Percentiles rank a stretch among this genome's conserved stretches.
phyloP scores from a whole-genome alignment of 257 asterid species.

The Plantago major region DNA sequence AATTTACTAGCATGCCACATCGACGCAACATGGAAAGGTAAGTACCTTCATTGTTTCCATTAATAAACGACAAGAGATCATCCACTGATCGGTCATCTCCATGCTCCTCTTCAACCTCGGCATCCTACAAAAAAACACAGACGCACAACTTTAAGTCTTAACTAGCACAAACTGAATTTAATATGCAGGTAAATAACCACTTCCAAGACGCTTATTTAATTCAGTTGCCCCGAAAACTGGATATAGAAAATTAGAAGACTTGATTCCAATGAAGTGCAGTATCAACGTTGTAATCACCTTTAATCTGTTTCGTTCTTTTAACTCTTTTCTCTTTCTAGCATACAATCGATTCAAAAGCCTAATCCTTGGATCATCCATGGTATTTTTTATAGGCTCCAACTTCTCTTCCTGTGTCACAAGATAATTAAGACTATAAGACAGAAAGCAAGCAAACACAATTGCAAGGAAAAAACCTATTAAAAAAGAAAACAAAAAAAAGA shows the following conservation, averaged over 20 bases:
- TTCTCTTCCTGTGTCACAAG: slow-evolving; percentile 74
- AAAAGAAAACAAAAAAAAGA: slow-evolving; percentile 17
- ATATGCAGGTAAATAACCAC: slow-evolving; percentile 7
- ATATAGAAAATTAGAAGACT: slow-evolving; percentile 17
- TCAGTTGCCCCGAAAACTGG: slow-evolving; percentile 16
- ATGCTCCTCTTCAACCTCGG: slow-evolving; percentile 72
- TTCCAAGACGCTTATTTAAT: slow-evolving; percentile 21
- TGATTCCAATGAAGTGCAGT: slow-evolving; percentile 17
- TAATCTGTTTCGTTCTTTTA: slow-evolving; percentile 68
- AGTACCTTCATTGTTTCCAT: slow-evolving; percentile 71
- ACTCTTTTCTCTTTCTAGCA: slow-evolving; percentile 91
- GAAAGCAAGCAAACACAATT: background rate
- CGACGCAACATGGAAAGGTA: background rate
- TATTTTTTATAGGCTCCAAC: slow-evolving; percentile 88
- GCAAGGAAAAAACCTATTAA: slow-evolving; percentile 4
- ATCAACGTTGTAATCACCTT: slow-evolving; percentile 50
- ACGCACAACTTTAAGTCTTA: slow-evolving; percentile 27
- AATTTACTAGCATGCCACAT: slow-evolving; percentile 1
- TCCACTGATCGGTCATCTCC: slow-evolving; percentile 92
- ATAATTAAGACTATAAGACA: slow-evolving; percentile 20
- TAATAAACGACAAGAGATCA: slow-evolving; percentile 84
- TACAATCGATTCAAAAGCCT: slow-evolving; percentile 81
- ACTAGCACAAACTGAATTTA: slow-evolving; percentile 11
- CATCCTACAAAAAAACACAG: slow-evolving; percentile 46
- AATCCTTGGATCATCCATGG: slow-evolving; percentile 91